Percentiles rank a stretch among this genome's conserved stretches.
Conservation (phyloP, 768 basidiomycete genomes). For the Suillus subluteus region DNA sequence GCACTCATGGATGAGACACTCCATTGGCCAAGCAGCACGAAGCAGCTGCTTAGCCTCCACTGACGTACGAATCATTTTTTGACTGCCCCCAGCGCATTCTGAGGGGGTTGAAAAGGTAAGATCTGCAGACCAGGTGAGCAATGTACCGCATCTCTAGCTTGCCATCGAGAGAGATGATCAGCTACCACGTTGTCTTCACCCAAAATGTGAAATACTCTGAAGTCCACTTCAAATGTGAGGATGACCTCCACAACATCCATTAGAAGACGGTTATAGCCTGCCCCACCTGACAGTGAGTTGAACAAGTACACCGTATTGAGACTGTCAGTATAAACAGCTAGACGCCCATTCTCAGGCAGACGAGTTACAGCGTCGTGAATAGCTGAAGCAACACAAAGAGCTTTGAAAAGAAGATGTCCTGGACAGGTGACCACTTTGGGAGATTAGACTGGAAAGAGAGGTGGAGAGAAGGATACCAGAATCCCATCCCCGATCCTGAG, state of each 20-base stretch:
- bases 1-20: too few species aligned
- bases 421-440: not conserved
- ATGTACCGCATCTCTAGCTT: too few species aligned
- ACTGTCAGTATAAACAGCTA: conserved; percentile 32
- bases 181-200: conserved; percentile 29
- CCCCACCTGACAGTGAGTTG: conserved; percentile 14
- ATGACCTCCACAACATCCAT: conserved; percentile 18
- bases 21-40: too few species aligned
- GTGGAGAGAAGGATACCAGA: too few species aligned
- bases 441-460: conserved; percentile 17
- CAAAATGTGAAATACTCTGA: conserved; percentile 28
- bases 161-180: conserved; percentile 18
- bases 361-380: not conserved
- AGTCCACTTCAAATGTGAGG: conserved; percentile 17
- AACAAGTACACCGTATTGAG: conserved; percentile 38
- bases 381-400: conserved; percentile 18
- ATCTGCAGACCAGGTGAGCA: too few species aligned
- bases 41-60: too few species aligned
- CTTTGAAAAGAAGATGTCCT: conserved; percentile 19
- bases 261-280: conserved; percentile 22
- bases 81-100: too few species aligned
- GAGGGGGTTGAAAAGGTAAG: too few species aligned
- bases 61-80: too few species aligned
- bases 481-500: conserved; percentile 4
- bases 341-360: too few species aligned